Conservation (phyloP, 2,329 filamentous ascomycete species). For the Monilinia fructigena region DNA sequence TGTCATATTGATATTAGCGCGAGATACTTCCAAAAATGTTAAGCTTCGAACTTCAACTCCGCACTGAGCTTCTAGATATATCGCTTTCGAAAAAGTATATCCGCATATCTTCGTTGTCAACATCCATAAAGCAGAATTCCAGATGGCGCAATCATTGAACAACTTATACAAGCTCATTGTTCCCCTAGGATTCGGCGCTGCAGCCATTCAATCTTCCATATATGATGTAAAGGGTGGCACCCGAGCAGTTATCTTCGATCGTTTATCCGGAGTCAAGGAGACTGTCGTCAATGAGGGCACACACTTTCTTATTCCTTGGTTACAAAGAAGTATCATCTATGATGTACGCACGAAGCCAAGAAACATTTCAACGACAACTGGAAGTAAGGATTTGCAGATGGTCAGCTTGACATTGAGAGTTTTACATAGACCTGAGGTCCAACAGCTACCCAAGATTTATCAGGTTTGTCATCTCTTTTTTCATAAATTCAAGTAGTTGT, state of each 20-base stretch:
- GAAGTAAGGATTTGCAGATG: slow-evolving; percentile 99
- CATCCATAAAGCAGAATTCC: slow-evolving; percentile 27
- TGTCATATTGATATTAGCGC: slow-evolving; percentile 31
- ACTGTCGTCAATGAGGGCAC: slow-evolving; percentile 92
- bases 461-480: slow-evolving; percentile 62
- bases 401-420: slow-evolving; percentile 96
- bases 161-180: slow-evolving; percentile 67
- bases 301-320: slow-evolving; percentile 93
- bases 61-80: slow-evolving; percentile 20
- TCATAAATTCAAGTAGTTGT: background rate
- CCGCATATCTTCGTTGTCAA: slow-evolving; percentile 20
- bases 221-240: slow-evolving; percentile 97
- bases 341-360: slow-evolving; percentile 96
- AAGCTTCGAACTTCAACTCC: slow-evolving; percentile 22
- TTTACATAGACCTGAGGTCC: slow-evolving; percentile 89
- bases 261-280: slow-evolving; percentile 88
- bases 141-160: slow-evolving; percentile 55
- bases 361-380: slow-evolving; percentile 96
- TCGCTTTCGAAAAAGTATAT: slow-evolving; percentile 23
- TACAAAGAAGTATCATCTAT: slow-evolving; percentile 91
- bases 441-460: slow-evolving; percentile 94
- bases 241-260: slow-evolving; percentile 96
- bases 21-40: slow-evolving; percentile 34
- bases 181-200: slow-evolving; percentile 67
- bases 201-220: slow-evolving; percentile 72